Evolutionary conservation across 2,329 filamentous ascomycete genomes (phyloP).

Genomic region (Incumbomyces delicatus): DNA sequence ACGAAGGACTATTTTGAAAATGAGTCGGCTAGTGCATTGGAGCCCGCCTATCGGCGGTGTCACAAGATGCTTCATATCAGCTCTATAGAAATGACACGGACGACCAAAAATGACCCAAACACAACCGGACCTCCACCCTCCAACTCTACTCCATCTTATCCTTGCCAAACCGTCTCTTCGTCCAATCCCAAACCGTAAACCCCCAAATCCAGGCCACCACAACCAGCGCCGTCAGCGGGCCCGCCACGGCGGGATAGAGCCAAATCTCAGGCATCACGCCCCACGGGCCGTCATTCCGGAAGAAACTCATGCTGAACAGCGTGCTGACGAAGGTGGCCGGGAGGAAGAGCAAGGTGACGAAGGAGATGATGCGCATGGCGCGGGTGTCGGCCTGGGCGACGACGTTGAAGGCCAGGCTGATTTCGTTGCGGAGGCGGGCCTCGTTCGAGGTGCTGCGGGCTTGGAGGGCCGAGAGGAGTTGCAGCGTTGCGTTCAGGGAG

Average conservation of each 20-base stretch:
- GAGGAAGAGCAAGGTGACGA: slow-evolving; percentile 1
- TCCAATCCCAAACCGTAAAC: neutral
- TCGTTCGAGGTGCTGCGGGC: neutral
- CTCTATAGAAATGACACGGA: too few relatives aligned
- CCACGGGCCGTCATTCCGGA: slow-evolving; percentile 2
- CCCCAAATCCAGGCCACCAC: neutral
- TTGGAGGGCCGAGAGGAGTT: neutral
- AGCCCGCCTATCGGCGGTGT: too few relatives aligned
- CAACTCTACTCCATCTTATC: too few relatives aligned
- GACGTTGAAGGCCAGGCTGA: slow-evolving; percentile 5
- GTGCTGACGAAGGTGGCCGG: slow-evolving; percentile 5
- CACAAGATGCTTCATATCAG: too few relatives aligned
- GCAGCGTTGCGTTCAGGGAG: neutral
- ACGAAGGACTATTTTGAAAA: too few relatives aligned
- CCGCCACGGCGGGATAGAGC: slow-evolving; percentile 10
- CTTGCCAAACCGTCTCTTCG: too few relatives aligned
- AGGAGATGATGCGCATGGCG: neutral
- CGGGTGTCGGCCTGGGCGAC: slow-evolving; percentile 1
- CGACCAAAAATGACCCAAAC: too few relatives aligned
- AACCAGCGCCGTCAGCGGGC: slow-evolving; percentile 6
- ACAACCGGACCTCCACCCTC: too few relatives aligned
- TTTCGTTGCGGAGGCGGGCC: slow-evolving; percentile 2
- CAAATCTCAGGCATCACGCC: slow-evolving; percentile 4
- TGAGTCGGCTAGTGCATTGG: too few relatives aligned
- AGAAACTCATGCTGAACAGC: slow-evolving; percentile 12